Evolutionary conservation across 371 early-diverging fungal species (phyloP), one percentile per base, ranked within the genome.

Genomic region (Rhizomucor miehei): DNA sequence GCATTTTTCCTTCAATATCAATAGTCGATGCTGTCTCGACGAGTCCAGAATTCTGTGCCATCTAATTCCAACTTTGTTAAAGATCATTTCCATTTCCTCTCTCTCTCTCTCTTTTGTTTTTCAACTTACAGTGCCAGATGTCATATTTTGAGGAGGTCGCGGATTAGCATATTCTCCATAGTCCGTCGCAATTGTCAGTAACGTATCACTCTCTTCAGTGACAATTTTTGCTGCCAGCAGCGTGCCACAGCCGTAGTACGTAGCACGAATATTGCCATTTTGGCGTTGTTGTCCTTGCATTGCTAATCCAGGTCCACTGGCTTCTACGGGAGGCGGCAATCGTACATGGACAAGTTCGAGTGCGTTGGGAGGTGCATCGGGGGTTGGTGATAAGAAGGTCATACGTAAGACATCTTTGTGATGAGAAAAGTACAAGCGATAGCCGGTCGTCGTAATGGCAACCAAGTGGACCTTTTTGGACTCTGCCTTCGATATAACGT

Each of bases 261-360:
- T 63, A 36, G 77, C 74, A 59, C 89, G 88, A 19, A 89, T 54
- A 53, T 17, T 38, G 34, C 48, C 65, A 52, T 20, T 17, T n/a
- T 29, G 24, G 20, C 40, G n/a, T 21, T 47, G 29, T 37, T 41
- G 43, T 39, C n/a, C 47, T 47, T 63, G 63, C 12, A 39, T 35
- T n/a, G 44, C 9, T 13, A 50, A 14, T 1, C 14, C 52, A 20
- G 51, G 50, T 21, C 51, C 47, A 0, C 41, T 37, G 0, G 54
- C 25, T 39, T 65, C 57, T 8, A 39, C 43, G 12, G 63, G 69
- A 1, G 88, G 86, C 17, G 92, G 88, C 36, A 88, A 54, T 14
- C 91, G 83, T 16, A 92, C 86, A 47, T 87, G 87, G 9, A 85
- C 70, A 1, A 93, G 63, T 46, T 86, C 84, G 12, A 92, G 73